phyloP scores from a whole-genome alignment of 345 rosid genomes.

The Arabidopsis arenosa region DNA sequence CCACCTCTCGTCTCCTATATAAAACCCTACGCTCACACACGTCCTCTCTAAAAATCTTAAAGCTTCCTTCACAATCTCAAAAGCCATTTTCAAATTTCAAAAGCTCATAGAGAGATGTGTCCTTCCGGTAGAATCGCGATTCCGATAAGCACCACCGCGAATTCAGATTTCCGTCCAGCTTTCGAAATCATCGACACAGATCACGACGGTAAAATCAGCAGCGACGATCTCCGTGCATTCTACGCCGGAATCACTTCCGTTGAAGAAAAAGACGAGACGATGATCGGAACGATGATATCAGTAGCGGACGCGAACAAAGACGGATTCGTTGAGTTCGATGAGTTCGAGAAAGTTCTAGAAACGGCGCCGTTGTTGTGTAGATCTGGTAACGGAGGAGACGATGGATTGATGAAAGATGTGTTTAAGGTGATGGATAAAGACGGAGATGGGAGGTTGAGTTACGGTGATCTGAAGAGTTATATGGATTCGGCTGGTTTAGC shows the following conservation, averaged over 20 bases:
- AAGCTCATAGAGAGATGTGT: constrained; percentile 42
- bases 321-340: constrained; percentile 88
- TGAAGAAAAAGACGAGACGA: constrained; percentile 42
- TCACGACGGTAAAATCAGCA: constrained; percentile 89
- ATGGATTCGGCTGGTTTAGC: constrained; percentile 71
- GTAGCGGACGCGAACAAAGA: constrained; percentile 74
- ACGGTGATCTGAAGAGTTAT: constrained; percentile 65
- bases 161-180: constrained; percentile 57
- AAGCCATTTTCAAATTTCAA: background rate
- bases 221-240: constrained; percentile 65
- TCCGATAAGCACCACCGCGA: constrained; percentile 25
- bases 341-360: constrained; percentile 71
- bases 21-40: constrained; percentile 38
- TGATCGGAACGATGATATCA: constrained; percentile 74
- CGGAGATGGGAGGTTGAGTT: constrained; percentile 79
- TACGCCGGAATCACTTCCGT: constrained; percentile 53
- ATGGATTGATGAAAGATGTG: constrained; percentile 56
- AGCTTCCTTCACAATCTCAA: constrained; percentile 13
- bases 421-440: constrained; percentile 83
- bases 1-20: constrained; percentile 17
- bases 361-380: background rate
- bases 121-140: constrained; percentile 52
- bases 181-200: constrained; percentile 87
- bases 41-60: background rate
- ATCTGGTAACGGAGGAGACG: constrained; percentile 15